Percentiles rank a stretch among this genome's conserved stretches.
Conservation (phyloP, 371 early-diverging fungal species). For the Mortierella polycephala region DNA sequence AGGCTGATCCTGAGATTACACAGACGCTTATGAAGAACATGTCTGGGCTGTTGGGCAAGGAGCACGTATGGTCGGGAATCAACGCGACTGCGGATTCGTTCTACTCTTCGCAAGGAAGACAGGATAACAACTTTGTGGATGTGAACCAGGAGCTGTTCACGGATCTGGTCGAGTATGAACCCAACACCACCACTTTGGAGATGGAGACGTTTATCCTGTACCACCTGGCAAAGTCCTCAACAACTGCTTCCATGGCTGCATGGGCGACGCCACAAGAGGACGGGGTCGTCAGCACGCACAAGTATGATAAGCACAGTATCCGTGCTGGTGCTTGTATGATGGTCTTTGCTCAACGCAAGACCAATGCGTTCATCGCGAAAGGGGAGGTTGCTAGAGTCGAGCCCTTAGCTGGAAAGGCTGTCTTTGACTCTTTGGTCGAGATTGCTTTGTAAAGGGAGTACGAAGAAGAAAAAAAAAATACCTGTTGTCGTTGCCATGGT, state of each 20-base stretch:
- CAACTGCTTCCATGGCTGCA: slow-evolving; percentile 34
- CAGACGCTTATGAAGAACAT: slow-evolving; percentile 56
- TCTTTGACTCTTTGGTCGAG: slow-evolving; percentile 78
- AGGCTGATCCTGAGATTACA: slow-evolving; percentile 73
- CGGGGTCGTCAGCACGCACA: neutral
- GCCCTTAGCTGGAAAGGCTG: slow-evolving; percentile 72
- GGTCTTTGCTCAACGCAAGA: slow-evolving; percentile 85
- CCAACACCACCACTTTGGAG: slow-evolving; percentile 79
- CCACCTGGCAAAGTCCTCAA: slow-evolving; percentile 78
- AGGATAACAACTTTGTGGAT: slow-evolving; percentile 83
- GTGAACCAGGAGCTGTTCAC: slow-evolving; percentile 75
- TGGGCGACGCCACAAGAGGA: slow-evolving; percentile 1
- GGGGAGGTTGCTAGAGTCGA: slow-evolving; percentile 71
- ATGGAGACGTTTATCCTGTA: slow-evolving; percentile 93
- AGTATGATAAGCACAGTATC: slow-evolving; percentile 59
- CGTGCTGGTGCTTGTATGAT: slow-evolving; percentile 86
- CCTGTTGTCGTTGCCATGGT: too few species aligned
- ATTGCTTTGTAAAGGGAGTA: slow-evolving; percentile 11
- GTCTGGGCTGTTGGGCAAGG: slow-evolving; percentile 53
- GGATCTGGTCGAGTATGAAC: slow-evolving; percentile 57
- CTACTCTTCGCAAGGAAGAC: slow-evolving; percentile 91
- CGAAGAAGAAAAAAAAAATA: too few species aligned
- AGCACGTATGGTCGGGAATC: slow-evolving; percentile 76
- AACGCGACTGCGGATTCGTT: slow-evolving; percentile 92
- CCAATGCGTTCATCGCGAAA: slow-evolving; percentile 78